Base-by-base conservation (phyloP, 1,139 yeast species). In the Pichia inconspicua region DNA sequence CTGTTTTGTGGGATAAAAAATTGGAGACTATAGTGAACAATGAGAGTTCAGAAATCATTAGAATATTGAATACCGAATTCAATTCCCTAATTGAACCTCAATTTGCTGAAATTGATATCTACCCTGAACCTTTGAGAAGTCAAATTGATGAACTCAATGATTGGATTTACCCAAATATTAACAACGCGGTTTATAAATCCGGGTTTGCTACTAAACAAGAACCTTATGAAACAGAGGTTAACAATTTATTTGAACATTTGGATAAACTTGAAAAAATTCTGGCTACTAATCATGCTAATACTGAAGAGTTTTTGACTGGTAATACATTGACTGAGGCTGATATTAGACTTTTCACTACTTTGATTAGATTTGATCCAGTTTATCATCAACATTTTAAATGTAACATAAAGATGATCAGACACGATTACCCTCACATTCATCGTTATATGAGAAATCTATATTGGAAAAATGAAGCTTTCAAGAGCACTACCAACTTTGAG, bases 321-420 rank as follows among this genome's bases (percentile, higher is more conserved):
- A 74, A 80, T 52, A 70, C 69, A 43, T 68, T 92, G 51, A 89
- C 97, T 4, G 97, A 90, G 67, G 95, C 95, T 15, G 98, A 92
- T 64, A 72, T 92, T 48, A 75, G 97, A 57, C 75, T 92, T 51
- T 92, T 69, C 69, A 81, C 94, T 34, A 83, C 97, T 10, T 82
- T 90, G 53, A 72, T 86, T 43, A 77, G 97, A 58, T 90, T 90
- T 61, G 97, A 90, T 65, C 85, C 94, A 1, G 95, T 87, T 31
- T 90, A 90, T 63, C 90, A 84, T 48, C 96, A 89, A 66, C 97
- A 89, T 66, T 92, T 92, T 77, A 92, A 92, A 70, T 87, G 96
- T 68, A 92, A 92, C 66, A 67, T 88, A 54, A 80, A 82, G 45
- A 84, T 82, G 74, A 85, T 92, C 60, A 79, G 97, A 62, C 73